These are phyloP conservation scores for Pythium volutum DNA, from an alignment of 352 stramenopile species.

Conservation along the genomic window DNA sequence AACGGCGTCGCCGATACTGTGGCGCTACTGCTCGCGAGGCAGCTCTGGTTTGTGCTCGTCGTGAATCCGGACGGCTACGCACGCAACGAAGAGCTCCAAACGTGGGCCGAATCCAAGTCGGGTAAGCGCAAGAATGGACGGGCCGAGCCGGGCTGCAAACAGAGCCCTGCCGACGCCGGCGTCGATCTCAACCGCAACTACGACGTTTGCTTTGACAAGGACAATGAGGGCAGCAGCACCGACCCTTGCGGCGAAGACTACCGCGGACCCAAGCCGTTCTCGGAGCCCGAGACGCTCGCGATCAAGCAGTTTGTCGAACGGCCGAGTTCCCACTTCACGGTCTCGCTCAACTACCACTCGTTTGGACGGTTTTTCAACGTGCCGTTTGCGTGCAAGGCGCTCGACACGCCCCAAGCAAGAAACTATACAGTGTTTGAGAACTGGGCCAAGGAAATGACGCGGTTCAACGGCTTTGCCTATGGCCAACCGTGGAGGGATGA, in stretches of 20 bases:
- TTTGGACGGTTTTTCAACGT: constrained; percentile 85
- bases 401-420: constrained; percentile 34
- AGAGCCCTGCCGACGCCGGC: constrained; percentile 32
- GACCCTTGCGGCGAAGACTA: constrained; percentile 75
- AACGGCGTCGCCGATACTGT: constrained; percentile 57
- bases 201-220: constrained; percentile 67
- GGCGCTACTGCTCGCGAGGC: constrained; percentile 54
- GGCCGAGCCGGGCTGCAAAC: constrained; percentile 9
- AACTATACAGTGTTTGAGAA: constrained; percentile 43
- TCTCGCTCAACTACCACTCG: constrained; percentile 82
- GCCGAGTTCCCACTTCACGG: constrained; percentile 43
- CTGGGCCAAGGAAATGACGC: constrained; percentile 66
- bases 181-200: constrained; percentile 88
- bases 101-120: constrained; percentile 43
- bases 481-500: constrained; percentile 80
- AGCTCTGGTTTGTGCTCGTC: constrained; percentile 82
- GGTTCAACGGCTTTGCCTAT: constrained; percentile 72
- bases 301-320: constrained; percentile 67
- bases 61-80: constrained; percentile 85
- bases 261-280: constrained; percentile 62
- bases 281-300: constrained; percentile 75
- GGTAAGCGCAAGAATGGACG: constrained; percentile 75
- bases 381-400: constrained; percentile 74
- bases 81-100: constrained; percentile 58
- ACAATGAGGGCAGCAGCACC: constrained; percentile 61